phyloP scores from a whole-genome alignment of 1,284 basidiomycete species.

The Filobasidium uniguttulatum region DNA sequence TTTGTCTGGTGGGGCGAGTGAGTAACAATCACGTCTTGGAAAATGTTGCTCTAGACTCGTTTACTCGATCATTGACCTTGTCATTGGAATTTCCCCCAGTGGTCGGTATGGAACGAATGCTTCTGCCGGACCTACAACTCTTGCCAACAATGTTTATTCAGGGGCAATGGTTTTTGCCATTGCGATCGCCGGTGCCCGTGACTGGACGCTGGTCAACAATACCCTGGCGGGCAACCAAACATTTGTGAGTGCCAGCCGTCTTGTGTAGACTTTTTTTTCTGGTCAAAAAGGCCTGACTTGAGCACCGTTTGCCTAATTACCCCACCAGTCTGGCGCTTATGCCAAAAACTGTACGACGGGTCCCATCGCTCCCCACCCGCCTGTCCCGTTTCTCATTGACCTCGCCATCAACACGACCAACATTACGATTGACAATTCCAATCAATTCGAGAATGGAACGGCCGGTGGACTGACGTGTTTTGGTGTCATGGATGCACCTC shows the following conservation, averaged over 20 bases:
- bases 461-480: slow-evolving; percentile 26
- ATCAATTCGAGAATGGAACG: slow-evolving; percentile 21
- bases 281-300: too few species aligned
- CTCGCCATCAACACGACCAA: slow-evolving; percentile 16
- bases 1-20: slow-evolving; percentile 57
- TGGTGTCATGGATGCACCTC: background rate
- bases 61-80: background rate
- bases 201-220: slow-evolving; percentile 57
- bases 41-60: background rate
- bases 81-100: too few species aligned
- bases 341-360: slow-evolving; percentile 54
- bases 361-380: slow-evolving; percentile 36
- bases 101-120: slow-evolving; percentile 46
- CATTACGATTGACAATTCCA: slow-evolving; percentile 18
- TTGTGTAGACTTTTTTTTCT: too few species aligned
- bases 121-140: slow-evolving; percentile 45
- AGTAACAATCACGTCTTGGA: background rate
- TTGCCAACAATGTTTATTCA: slow-evolving; percentile 52
- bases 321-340: slow-evolving; percentile 45
- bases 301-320: background rate
- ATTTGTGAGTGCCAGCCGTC: too few species aligned
- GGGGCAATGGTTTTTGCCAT: slow-evolving; percentile 44
- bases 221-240: slow-evolving; percentile 54
- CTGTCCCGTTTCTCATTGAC: slow-evolving; percentile 22
- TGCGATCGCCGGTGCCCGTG: slow-evolving; percentile 49